Evolutionary conservation across 768 basidiomycete species (phyloP), one percentile per base, ranked within the genome.

Genomic region (Lactarius akahatsu): DNA sequence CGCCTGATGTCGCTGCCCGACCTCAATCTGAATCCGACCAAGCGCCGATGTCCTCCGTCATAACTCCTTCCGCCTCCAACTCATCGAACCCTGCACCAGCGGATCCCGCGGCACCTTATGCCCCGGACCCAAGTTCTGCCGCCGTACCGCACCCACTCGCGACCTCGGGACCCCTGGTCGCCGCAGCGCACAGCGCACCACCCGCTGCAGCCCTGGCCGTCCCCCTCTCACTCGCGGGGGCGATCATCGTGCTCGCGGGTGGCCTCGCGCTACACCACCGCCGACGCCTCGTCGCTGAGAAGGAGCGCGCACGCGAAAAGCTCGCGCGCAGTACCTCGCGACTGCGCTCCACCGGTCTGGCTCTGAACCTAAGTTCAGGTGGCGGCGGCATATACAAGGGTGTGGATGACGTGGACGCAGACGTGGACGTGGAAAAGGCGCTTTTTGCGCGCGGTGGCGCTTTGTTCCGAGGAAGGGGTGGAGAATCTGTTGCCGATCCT

Each of bases 201-300:
- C 74, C 77, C 10, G 64, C 69, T 41, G 77, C 76, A 1, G 76
- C 77, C 8, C 68, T 76, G 40, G 77, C 76, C 36, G 74, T 78
- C 23, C 77, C 77, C 1, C 74, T 78, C 52, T 70, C 76, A 16
- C 71, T 78, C 57, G 72, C 76, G 6, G 74, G 66, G 43, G 64
- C 69, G 11, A 73, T 77, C 61, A 57, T 77, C 57, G 61, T 78
- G 54, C 61, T 69, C 41, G 76, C 76, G 0, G 69, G 62, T 41
- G 69, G 69, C 4, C 65, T 77, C 38, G 67, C 63, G 52, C 55
- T 74, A 7, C 70, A 72, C 43, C 76, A 76, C 56, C 73, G 74
- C 36, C 70, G 74, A 56, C 62, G 72, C 63, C 76, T 74, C 43
- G 58, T 59, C 26, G 38, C 52, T 1, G 66, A 67, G 16, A 62